phyloP scores from a whole-genome alignment of 1,284 basidiomycete species.

The Chalciporus sp. region DNA sequence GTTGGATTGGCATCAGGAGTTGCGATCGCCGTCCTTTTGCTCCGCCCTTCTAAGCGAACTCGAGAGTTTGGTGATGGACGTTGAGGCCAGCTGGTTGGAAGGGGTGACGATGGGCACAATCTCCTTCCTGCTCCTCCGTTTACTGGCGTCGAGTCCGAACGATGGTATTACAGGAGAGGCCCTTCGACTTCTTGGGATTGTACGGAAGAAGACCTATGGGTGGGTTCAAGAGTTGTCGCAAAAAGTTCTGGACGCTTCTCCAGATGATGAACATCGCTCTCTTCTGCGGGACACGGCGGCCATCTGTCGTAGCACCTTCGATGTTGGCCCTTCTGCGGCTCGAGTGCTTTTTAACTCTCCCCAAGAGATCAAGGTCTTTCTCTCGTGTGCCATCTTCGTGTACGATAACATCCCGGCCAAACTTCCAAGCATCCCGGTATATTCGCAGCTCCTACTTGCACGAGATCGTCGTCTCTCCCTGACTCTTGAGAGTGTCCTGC shows the following conservation, averaged over 20 bases:
- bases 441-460: slow-evolving; percentile 22
- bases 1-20: slow-evolving; percentile 39
- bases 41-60: slow-evolving; percentile 37
- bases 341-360: slow-evolving; percentile 21
- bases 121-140: slow-evolving; percentile 37
- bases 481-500: slow-evolving; percentile 25
- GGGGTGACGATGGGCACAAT: slow-evolving; percentile 39
- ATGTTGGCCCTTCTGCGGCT: slow-evolving; percentile 32
- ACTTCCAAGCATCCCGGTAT: neutral
- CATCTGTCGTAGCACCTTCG: slow-evolving; percentile 44
- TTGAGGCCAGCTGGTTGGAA: slow-evolving; percentile 48
- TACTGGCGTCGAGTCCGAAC: slow-evolving; percentile 33
- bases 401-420: slow-evolving; percentile 33
- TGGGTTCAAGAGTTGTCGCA: slow-evolving; percentile 40
- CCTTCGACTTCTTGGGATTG: slow-evolving; percentile 30
- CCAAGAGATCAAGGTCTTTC: slow-evolving; percentile 32
- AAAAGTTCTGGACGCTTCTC: slow-evolving; percentile 24
- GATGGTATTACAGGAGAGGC: slow-evolving; percentile 10
- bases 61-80: slow-evolving; percentile 27
- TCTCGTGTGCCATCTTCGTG: slow-evolving; percentile 40
- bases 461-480: slow-evolving; percentile 35
- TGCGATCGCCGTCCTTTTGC: slow-evolving; percentile 36
- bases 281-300: slow-evolving; percentile 39
- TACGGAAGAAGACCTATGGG: slow-evolving; percentile 34
- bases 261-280: slow-evolving; percentile 29